A percentile compares a stretch with the other conserved stretches of the same genome.
phyloP scores from a whole-genome alignment of 306 rosid genomes.

The Morella rubra region DNA sequence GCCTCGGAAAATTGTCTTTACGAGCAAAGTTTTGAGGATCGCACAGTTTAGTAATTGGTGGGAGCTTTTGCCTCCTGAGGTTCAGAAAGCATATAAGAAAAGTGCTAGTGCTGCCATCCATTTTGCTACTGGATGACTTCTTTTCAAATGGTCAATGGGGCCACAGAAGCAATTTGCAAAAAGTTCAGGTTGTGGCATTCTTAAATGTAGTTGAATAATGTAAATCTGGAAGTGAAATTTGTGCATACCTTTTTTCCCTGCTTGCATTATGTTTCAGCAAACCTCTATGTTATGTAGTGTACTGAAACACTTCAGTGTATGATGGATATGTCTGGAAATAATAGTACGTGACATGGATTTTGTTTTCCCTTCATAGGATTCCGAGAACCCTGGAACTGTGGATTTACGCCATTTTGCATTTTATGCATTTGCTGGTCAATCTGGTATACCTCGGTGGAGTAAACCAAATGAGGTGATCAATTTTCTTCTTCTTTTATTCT shows the following conservation, averaged over 20 bases:
- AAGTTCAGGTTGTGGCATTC: background rate
- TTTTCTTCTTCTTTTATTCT: background rate
- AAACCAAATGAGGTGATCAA: slow-evolving; percentile 72
- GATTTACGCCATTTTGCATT: slow-evolving; percentile 92
- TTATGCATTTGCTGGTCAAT: slow-evolving; percentile 89
- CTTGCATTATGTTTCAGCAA: background rate
- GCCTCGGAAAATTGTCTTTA: background rate
- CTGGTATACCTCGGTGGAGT: slow-evolving; percentile 76
- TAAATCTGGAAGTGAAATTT: background rate
- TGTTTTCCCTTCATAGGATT: slow-evolving; percentile 43
- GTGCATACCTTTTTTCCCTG: background rate
- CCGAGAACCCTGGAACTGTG: slow-evolving; percentile 70
- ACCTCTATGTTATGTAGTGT: background rate
- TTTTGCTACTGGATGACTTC: background rate
- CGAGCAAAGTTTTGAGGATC: background rate
- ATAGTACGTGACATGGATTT: background rate
- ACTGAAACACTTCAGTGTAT: background rate
- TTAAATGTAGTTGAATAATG: background rate
- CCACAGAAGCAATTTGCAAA: background rate
- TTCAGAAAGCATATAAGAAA: background rate
- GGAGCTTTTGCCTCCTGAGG: background rate
- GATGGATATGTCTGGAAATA: too few species aligned
- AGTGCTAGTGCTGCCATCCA: background rate
- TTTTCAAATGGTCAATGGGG: background rate
- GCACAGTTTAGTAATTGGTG: background rate